Conservation (phyloP, 2,329 filamentous ascomycete genomes). For the Fonsecaea erecta region DNA sequence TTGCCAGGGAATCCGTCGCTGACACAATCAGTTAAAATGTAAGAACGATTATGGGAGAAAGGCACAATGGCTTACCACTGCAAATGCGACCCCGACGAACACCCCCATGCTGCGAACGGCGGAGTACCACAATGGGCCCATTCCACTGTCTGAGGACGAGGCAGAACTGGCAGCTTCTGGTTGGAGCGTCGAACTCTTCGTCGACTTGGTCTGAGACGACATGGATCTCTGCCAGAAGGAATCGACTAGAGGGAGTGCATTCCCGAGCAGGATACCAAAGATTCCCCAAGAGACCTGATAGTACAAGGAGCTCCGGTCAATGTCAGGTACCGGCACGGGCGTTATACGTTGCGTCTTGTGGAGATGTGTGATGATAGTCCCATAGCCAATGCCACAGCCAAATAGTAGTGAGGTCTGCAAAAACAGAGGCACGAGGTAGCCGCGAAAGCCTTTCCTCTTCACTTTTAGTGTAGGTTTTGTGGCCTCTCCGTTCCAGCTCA, state of each 20-base stretch:
- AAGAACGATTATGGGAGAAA: conserved; percentile 25
- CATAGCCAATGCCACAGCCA: conserved; percentile 79
- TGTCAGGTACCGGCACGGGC: conserved; percentile 63
- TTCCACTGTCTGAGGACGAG: conserved; percentile 42
- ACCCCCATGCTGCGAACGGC: conserved; percentile 71
- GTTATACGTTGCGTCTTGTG: conserved; percentile 70
- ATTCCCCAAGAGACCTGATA: conserved; percentile 83
- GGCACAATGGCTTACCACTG: conserved; percentile 68
- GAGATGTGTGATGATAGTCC: conserved; percentile 77
- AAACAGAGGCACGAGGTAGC: conserved; percentile 58
- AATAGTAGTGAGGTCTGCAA: conserved; percentile 71
- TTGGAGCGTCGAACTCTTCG: conserved; percentile 28
- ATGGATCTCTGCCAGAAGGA: conserved; percentile 67
- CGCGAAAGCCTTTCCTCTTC: conserved; percentile 47
- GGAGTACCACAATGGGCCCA: conserved; percentile 74
- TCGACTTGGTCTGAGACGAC: conserved; percentile 42
- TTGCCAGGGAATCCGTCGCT: conserved; percentile 91
- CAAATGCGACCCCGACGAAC: conserved; percentile 75
- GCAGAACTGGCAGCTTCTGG: conserved; percentile 25
- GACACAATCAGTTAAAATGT: conserved; percentile 22
- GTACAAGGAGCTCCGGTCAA: conserved; percentile 61
- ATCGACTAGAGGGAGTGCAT: conserved; percentile 83
- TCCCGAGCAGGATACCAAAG: conserved; percentile 76
- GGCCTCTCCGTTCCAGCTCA: conserved; percentile 26
- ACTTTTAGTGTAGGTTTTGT: conserved; percentile 34